These are phyloP conservation scores for Saccharomycopsis selenospora DNA, from an alignment of 805 yeast genomes.

Conservation along the genomic window DNA sequence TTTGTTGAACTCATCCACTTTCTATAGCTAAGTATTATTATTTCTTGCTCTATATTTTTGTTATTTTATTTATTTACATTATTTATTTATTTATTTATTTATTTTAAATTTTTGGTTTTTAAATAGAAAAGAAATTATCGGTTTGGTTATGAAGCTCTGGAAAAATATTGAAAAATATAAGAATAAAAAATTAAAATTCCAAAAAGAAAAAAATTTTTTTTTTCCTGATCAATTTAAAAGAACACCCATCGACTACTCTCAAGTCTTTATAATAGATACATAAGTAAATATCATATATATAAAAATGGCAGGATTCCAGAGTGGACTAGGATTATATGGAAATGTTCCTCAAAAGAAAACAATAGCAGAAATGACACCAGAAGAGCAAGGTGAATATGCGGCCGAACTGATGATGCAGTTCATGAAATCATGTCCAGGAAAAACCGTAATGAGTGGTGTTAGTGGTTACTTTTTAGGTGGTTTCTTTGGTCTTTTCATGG, in stretches of 20 bases:
- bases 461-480: conserved; percentile 95
- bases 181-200: not conserved
- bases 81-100: too few species aligned
- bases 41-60: not conserved
- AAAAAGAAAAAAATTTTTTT: not conserved
- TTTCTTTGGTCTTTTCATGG: conserved; percentile 92
- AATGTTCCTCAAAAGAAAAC: conserved; percentile 37
- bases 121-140: not conserved
- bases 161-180: not conserved
- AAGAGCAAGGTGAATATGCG: conserved; percentile 88
- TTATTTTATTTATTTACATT: not conserved
- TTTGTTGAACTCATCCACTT: not conserved
- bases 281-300: not conserved
- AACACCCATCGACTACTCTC: too few species aligned
- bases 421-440: conserved; percentile 94
- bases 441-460: conserved; percentile 84
- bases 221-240: too few species aligned
- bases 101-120: not conserved
- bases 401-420: conserved; percentile 75
- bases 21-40: not conserved
- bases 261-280: too few species aligned
- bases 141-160: not conserved
- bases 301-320: conserved; percentile 1
- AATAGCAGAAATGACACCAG: conserved; percentile 69
- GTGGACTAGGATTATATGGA: conserved; percentile 11